Evolutionary conservation across 805 yeast genomes (phyloP), one percentile per base, ranked within the genome.

Genomic region (Starmerella geochares): DNA sequence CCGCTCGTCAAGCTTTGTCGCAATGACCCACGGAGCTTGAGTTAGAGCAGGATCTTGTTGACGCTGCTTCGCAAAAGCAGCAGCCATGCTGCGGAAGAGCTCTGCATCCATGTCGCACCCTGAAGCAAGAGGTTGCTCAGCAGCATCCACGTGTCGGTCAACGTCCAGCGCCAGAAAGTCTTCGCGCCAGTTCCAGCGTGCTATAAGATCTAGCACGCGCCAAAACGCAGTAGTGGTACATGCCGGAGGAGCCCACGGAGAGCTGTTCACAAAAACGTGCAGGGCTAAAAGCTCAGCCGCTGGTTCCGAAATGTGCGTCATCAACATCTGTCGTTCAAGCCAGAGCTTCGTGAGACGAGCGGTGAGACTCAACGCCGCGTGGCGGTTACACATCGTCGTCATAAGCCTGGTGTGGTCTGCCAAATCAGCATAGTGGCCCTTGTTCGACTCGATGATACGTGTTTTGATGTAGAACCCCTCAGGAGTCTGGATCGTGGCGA

Each of bases 141-240:
- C 45, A 13, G 41, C 41, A 3, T 52, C 55, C 11, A 52, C 36
- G 28, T 62, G 61, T 21, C 62, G 57, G 21, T 81, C 79, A 43
- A 50, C 32, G 60, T 92, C 96, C 53, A 92, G 67, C 48, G 88
- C 76, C 53, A 92, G 67, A 1, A 95, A 83, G 42, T 82, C 86
- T 54, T 84, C 94, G 59, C 78, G 82, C 98, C 98, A 92, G 65
- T 92, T 87, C 98, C 98, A 92, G 38, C 67, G 67, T 23, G 94
- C 74, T 40, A 92, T 64, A 59, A 82, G 84, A 42, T 76, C 70
- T 33, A 92, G 63, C 11, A 81, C 75, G 52, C 92, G 80, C 51
- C 85, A 68, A 62, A 92, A 86, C 5, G 95, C 98, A 49, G 82
- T 75, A 54, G 79, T 81, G 8, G 82, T 79, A 49, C 90, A 80